Percentiles rank a stretch among this genome's conserved stretches.
These are phyloP conservation scores for Brassica cretica DNA, from an alignment of 345 rosid species.

Conservation along the genomic window DNA sequence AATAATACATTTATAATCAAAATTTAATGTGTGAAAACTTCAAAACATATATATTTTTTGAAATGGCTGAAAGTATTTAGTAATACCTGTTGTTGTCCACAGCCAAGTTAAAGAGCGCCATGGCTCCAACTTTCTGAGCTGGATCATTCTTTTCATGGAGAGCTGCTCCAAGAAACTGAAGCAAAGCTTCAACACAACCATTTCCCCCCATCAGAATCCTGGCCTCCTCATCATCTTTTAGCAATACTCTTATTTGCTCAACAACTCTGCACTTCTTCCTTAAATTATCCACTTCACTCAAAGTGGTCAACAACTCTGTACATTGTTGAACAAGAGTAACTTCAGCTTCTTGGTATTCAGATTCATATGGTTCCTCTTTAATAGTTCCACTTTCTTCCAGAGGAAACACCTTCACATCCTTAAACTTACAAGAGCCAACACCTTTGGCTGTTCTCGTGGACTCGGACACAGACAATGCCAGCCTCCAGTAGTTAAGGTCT, in stretches of 20 bases:
- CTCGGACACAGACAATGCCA: constrained; percentile 72
- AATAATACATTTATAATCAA: not conserved
- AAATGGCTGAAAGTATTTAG: not conserved
- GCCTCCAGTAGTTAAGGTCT: constrained; percentile 88
- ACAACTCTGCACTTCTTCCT: constrained; percentile 57
- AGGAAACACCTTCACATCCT: constrained; percentile 68
- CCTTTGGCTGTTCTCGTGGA: constrained; percentile 53
- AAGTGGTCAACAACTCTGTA: constrained; percentile 48
- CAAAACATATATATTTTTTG: too few relatives aligned
- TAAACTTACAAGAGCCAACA: constrained; percentile 49
- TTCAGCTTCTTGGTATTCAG: constrained; percentile 47
- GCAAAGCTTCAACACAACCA: constrained; percentile 77
- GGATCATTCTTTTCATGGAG: constrained; percentile 45
- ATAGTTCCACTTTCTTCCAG: constrained; percentile 64
- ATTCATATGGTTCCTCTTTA: constrained; percentile 52
- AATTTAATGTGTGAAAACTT: not conserved
- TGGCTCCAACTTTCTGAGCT: constrained; percentile 82
- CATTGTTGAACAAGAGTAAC: constrained; percentile 47
- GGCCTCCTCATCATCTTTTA: constrained; percentile 93
- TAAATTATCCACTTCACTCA: constrained; percentile 56
- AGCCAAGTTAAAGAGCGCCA: constrained; percentile 95
- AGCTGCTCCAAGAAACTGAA: constrained; percentile 67
- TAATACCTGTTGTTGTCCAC: constrained; percentile 88
- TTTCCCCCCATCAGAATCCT: constrained; percentile 80
- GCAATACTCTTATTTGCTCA: constrained; percentile 63